These are phyloP conservation scores for Hymenoscyphus fraxineus DNA, from an alignment of 2,329 filamentous ascomycete species.

Conservation along the genomic window DNA sequence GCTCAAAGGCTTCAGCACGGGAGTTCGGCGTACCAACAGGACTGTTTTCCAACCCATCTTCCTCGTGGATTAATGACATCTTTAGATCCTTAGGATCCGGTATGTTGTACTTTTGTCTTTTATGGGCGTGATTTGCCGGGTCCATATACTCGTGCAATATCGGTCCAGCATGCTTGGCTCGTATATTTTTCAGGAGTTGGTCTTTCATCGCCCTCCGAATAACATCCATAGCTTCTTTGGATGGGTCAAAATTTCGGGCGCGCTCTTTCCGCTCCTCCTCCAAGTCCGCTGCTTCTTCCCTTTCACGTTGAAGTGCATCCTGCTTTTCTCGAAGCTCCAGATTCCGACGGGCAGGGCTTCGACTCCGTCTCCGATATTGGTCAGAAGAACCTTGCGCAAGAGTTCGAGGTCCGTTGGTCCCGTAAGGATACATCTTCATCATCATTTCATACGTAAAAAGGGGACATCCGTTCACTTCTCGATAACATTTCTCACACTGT, in stretches of 20 bases:
- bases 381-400: conserved; percentile 17
- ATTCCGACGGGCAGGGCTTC: conserved; percentile 39
- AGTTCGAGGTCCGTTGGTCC: conserved; percentile 24
- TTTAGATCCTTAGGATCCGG: conserved; percentile 62
- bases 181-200: conserved; percentile 84
- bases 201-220: conserved; percentile 78
- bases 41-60: conserved; percentile 56
- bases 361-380: conserved; percentile 37
- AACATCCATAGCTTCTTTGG: conserved; percentile 73
- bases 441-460: conserved; percentile 92
- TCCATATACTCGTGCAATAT: conserved; percentile 78
- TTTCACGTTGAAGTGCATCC: conserved; percentile 61
- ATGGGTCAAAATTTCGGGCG: conserved; percentile 87
- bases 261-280: conserved; percentile 88
- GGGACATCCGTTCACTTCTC: conserved; percentile 71
- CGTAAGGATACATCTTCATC: conserved; percentile 68
- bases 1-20: conserved; percentile 58
- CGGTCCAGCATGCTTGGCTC: conserved; percentile 79
- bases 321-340: conserved; percentile 55
- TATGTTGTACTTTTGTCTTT: conserved; percentile 75
- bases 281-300: conserved; percentile 75
- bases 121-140: conserved; percentile 74
- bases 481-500: conserved; percentile 77
- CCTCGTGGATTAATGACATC: conserved; percentile 52
- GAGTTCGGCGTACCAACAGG: conserved; percentile 65